Base-by-base conservation (phyloP, 2,329 filamentous ascomycete genomes). In the Xylariaceae sp. region DNA sequence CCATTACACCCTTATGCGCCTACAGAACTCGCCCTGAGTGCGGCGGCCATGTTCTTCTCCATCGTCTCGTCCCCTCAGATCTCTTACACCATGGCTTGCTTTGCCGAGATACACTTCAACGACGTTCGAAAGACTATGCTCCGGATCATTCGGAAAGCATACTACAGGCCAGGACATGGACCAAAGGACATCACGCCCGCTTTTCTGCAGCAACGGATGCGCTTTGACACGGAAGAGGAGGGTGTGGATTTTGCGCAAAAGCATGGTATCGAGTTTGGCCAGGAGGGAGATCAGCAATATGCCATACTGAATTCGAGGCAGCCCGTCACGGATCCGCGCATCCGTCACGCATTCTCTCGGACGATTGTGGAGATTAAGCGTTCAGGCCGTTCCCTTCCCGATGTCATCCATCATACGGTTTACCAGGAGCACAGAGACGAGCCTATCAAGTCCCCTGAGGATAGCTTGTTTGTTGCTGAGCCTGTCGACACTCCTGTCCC, bases 31-130 rank as follows among this genome's bases (percentile, higher is more conserved):
- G 70, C 74, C 2, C 63, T 72, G 28, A 68, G 69, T 14, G 66
- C 67, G 5, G 74, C 69, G 31, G 63, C 67, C 16, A 68, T 72
- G 13, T 82, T 74, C 55, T 82, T 83, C 52, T 66, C 70, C 16
- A 78, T 83, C 33, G 64, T 83, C 18, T 67, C 75, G 47, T 68
- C 72, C 28, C 63, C 66, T 0, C 61, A 65, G 12, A 72, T 81
- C 2, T 83, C 80, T 0, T 84, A 83, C 53, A 81, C 77, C 1
- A 81, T 83, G 76, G 80, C 78, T 11, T 83, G 80, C 50, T 74
- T 84, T 43, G 78, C 78, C 5, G 79, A 83, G 52, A 74, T 79
- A n/a, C 77, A 81, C 52, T 82, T 84, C 41, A 73, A 75, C 28
- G 66, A 70, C 24, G 63, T 83, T 21, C 76, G 80, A 28, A 74